phyloP scores from a whole-genome alignment of 495 filamentous ascomycete genomes.

The Aspergillus bertholletiae region DNA sequence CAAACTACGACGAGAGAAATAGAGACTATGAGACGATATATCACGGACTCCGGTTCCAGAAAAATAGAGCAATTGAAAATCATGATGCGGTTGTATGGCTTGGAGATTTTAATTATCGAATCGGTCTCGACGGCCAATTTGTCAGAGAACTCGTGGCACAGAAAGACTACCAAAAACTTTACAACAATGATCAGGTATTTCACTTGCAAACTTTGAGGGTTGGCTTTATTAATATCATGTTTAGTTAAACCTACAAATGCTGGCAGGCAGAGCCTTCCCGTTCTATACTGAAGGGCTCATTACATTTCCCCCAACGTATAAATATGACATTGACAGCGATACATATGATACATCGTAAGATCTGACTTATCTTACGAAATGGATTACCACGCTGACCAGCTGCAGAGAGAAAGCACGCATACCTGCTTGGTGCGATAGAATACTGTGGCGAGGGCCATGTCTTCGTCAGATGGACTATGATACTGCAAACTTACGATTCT shows the following conservation, averaged over 20 bases:
- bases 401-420: conserved; percentile 85
- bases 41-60: conserved; percentile 82
- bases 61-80: conserved; percentile 83
- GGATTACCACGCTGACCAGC: not conserved
- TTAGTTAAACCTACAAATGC: conserved; percentile 93
- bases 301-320: conserved; percentile 88
- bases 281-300: conserved; percentile 87
- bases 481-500: conserved; percentile 74
- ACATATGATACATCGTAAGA: conserved; percentile 87
- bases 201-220: not conserved
- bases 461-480: conserved; percentile 80
- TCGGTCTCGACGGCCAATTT: conserved; percentile 77
- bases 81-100: conserved; percentile 97
- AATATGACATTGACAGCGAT: conserved; percentile 84
- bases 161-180: conserved; percentile 71
- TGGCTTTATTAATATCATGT: conserved; percentile 4
- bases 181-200: conserved; percentile 86
- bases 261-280: conserved; percentile 81
- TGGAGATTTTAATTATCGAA: conserved; percentile 98
- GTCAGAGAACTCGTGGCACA: conserved; percentile 69
- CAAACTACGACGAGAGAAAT: conserved; percentile 95
- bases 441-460: conserved; percentile 79
- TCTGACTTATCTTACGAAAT: not conserved
- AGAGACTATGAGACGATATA: conserved; percentile 88
- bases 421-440: conserved; percentile 94